Base-by-base conservation (phyloP, 495 filamentous ascomycete species). In the Lineolata rhizophorae region DNA sequence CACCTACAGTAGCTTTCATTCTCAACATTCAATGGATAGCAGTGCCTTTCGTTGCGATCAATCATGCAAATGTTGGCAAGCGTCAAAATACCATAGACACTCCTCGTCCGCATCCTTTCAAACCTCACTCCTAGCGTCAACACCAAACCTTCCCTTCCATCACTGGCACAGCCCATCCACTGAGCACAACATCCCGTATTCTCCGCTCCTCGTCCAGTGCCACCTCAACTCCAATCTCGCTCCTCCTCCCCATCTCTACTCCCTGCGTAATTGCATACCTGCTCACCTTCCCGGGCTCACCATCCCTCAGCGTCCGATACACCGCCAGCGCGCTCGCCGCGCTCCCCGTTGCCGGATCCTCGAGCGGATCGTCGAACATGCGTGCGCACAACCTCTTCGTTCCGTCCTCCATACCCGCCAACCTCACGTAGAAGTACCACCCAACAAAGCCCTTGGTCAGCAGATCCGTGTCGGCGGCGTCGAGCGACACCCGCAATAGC, bases 161-260 rank as follows among this genome's bases (percentile, higher is more conserved):
- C 3, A 56, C 51, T 33, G 41, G 35, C 15, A 54, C 51, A 1
- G 51, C 44, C 17, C 33, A 43, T 18, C 51, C 51, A 18, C 32
- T 34, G n/a, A 56, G 36, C 20, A 37, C 35, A 3, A 56, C 29
- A 15, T 35, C 26, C 10, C 43, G 44, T 8, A 56, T 40, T 3
- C 31, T 35, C 41, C 13, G 31, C 30, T 20, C 42, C 45, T 41
- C 55, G 42, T 12, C 35, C 49, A 30, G 25, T 17, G 35, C 34
- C 11, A 64, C 59, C 19, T 48, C 54, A 24, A 64, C 47, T 3
- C 51, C 51, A 38, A 71, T 70, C 28, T 64, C 61, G 54, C 75
- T 81, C 40, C 51, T 53, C 35, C 76, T 53, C 0, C 72, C 76
- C 71, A 82, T 84, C 54, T 84, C 76, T 9, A 82, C 70, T 0